Conservation (phyloP, 179 eudicot genomes). For the Camellia oleifera region DNA sequence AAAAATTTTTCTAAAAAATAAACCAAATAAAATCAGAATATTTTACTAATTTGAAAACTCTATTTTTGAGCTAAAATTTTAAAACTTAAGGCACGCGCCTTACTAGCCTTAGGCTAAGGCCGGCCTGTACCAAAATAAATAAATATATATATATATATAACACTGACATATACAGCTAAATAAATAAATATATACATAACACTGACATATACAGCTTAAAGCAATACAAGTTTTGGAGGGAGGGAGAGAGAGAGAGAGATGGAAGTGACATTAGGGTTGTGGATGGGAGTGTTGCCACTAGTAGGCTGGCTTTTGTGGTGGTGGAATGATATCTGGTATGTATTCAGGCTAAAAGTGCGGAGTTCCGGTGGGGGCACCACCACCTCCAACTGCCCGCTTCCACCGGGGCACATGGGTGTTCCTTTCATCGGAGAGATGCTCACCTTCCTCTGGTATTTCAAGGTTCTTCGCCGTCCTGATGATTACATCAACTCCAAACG, state of each 20-base stretch:
- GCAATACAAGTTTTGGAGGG: no score
- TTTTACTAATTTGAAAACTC: no score
- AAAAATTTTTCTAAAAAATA: no score
- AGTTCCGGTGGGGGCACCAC: constrained; percentile 12
- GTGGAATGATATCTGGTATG: constrained; percentile 42
- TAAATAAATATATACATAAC: no score
- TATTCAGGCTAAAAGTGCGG: background rate
- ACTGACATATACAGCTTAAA: no score
- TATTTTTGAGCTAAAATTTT: no score
- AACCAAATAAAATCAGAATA: no score
- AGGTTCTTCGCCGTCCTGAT: constrained; percentile 35
- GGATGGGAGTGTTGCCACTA: constrained; percentile 24
- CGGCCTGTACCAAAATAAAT: no score
- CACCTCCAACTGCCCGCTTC: constrained; percentile 16
- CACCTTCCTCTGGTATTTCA: constrained; percentile 45
- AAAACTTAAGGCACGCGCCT: no score
- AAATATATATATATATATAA: no score
- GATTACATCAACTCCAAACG: constrained; percentile 44
- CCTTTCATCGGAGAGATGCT: constrained; percentile 41
- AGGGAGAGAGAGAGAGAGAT: constrained; percentile 2
- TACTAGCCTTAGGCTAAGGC: no score
- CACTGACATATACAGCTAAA: no score
- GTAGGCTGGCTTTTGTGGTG: constrained; percentile 28
- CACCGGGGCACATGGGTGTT: constrained; percentile 43
- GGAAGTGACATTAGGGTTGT: constrained; percentile 16